Conservation (phyloP, 1,284 basidiomycete species). For the Rhodotorula sp. region DNA sequence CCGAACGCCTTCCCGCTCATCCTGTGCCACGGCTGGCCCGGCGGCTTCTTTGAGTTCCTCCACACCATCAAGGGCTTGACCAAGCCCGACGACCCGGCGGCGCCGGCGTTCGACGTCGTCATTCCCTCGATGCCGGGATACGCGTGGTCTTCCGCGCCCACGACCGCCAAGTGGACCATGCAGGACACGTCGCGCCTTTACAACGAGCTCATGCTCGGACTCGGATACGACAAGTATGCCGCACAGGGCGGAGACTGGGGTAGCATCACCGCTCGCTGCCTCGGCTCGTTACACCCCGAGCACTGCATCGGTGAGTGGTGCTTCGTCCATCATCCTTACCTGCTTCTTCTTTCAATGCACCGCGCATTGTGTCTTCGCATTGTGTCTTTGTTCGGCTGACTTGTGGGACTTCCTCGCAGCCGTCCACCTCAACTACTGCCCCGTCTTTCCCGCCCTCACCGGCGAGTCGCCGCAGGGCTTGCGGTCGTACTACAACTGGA, state of each 20-base stretch:
- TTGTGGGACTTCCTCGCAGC: not conserved
- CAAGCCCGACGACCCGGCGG: conserved; percentile 8
- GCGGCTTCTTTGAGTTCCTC: conserved; percentile 41
- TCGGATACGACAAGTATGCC: conserved; percentile 40
- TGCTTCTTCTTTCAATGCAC: not conserved
- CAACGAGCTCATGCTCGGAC: conserved; percentile 40
- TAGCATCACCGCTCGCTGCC: conserved; percentile 18
- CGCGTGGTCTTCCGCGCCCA: conserved; percentile 37
- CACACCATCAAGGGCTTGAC: conserved; percentile 30
- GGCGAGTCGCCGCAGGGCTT: too few relatives aligned
- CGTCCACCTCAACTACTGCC: conserved; percentile 37
- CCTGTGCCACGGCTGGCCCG: conserved; percentile 38
- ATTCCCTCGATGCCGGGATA: conserved; percentile 42
- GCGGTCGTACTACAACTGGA: conserved; percentile 1
- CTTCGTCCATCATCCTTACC: too few relatives aligned
- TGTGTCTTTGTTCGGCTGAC: too few relatives aligned
- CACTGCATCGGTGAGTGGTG: conserved; percentile 23
- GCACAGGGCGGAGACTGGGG: conserved; percentile 44
- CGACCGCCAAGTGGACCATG: conserved; percentile 26
- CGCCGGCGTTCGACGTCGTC: conserved; percentile 38
- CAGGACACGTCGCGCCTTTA: conserved; percentile 39
- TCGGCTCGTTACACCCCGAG: conserved; percentile 20
- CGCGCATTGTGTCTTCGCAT: too few relatives aligned
- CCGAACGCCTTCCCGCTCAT: conserved; percentile 37
- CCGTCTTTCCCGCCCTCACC: conserved; percentile 1